These are phyloP conservation scores for Solanum hybrid DNA, from an alignment of 305 asterid genomes.

Conservation along the genomic window DNA sequence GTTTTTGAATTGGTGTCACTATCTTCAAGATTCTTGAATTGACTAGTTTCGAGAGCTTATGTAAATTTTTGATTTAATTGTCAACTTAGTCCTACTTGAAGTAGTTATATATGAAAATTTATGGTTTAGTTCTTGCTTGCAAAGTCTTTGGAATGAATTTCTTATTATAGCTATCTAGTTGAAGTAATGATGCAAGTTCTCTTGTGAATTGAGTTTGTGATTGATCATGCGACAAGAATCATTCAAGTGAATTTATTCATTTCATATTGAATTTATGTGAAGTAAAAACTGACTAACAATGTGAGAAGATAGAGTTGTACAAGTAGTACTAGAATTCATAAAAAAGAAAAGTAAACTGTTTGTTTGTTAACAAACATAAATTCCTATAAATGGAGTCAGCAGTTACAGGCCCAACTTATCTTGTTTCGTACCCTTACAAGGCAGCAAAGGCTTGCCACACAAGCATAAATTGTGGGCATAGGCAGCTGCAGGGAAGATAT, in stretches of 20 bases:
- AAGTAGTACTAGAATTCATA: neutral
- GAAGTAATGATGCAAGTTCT: too few species aligned
- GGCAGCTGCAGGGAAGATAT: slow-evolving; percentile 52
- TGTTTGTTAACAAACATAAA: slow-evolving; percentile 35
- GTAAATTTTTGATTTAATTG: slow-evolving; percentile 6
- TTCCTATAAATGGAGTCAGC: slow-evolving; percentile 39
- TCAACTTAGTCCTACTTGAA: neutral
- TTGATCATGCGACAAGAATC: neutral
- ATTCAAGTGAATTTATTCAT: neutral
- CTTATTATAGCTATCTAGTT: too few species aligned
- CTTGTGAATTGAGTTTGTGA: too few species aligned
- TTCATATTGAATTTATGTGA: neutral
- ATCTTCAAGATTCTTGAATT: neutral
- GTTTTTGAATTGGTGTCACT: neutral
- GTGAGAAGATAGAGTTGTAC: neutral
- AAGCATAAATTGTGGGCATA: slow-evolving; percentile 76
- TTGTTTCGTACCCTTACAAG: slow-evolving; percentile 44
- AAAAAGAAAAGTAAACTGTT: neutral
- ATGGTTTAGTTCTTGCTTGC: neutral
- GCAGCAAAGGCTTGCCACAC: slow-evolving; percentile 78
- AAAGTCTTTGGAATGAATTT: too few species aligned
- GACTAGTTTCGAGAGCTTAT: neutral
- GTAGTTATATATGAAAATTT: neutral
- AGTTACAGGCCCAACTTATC: slow-evolving; percentile 48
- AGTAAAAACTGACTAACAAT: neutral